These are phyloP conservation scores for Spergularia bocconei DNA, from an alignment of 148 eudicot genomes.

Conservation along the genomic window DNA sequence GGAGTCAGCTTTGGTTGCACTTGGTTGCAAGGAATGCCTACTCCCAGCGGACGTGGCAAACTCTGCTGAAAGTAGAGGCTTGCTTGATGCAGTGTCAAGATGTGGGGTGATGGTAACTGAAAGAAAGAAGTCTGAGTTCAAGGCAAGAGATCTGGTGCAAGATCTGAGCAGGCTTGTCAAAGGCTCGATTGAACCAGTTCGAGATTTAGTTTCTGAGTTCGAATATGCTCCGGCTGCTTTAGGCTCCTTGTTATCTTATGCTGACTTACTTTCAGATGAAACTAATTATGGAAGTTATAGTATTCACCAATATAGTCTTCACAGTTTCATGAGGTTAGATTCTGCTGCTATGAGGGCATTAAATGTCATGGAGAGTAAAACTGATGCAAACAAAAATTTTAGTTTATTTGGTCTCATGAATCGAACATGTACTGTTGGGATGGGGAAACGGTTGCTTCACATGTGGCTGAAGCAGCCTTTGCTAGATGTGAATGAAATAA, in stretches of 20 bases:
- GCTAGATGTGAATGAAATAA: constrained; percentile 77
- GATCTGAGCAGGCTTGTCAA: constrained; percentile 94
- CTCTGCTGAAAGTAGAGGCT: constrained; percentile 57
- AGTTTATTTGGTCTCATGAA: constrained; percentile 98
- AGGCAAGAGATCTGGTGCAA: constrained; percentile 71
- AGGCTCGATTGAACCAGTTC: constrained; percentile 84
- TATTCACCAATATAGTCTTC: constrained; percentile 59
- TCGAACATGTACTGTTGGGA: constrained; percentile 98
- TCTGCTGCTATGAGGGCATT: constrained; percentile 97
- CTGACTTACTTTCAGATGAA: constrained; percentile 86
- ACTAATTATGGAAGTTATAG: constrained; percentile 69
- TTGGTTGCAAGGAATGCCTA: constrained; percentile 95
- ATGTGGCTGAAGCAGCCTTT: constrained; percentile 98
- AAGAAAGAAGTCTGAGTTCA: constrained; percentile 81
- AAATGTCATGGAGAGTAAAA: constrained; percentile 97
- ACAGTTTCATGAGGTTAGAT: constrained; percentile 85
- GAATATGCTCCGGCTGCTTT: constrained; percentile 75
- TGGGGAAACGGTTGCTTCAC: constrained; percentile 95
- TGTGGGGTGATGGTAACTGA: constrained; percentile 95
- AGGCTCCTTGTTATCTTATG: constrained; percentile 67
- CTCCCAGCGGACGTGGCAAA: constrained; percentile 66
- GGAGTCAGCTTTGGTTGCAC: constrained; percentile 84
- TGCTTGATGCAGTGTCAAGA: constrained; percentile 82
- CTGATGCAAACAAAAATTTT: constrained; percentile 89
- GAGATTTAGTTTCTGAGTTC: constrained; percentile 85